Conservation (phyloP, 805 yeast species). For the Hanseniaspora singularis region DNA sequence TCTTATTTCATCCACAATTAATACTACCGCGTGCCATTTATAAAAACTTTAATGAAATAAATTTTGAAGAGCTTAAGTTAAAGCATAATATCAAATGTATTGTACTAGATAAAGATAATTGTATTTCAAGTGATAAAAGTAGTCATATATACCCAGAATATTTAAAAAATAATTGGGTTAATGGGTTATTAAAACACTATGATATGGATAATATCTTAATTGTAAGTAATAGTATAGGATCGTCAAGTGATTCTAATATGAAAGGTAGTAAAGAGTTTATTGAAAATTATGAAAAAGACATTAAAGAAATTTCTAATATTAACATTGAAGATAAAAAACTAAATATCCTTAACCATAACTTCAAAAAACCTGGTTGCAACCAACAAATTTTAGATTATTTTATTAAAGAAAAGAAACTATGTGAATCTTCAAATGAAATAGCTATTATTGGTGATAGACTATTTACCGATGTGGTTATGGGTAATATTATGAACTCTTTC, state of each 20-base stretch:
- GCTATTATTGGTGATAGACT: constrained; percentile 85
- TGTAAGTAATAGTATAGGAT: constrained; percentile 90
- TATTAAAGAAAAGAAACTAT: constrained; percentile 34
- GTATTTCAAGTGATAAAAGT: constrained; percentile 77
- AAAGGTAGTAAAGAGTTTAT: not conserved
- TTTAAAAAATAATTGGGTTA: constrained; percentile 37
- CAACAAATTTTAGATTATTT: constrained; percentile 56
- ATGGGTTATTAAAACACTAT: constrained; percentile 31
- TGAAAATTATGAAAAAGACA: constrained; percentile 39
- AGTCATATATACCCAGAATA: constrained; percentile 73
- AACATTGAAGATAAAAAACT: constrained; percentile 40
- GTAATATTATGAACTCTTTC: constrained; percentile 80
- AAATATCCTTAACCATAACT: constrained; percentile 53
- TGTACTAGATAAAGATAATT: constrained; percentile 88
- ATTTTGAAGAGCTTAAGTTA: constrained; percentile 22
- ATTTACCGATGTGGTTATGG: constrained; percentile 86
- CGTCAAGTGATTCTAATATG: constrained; percentile 54
- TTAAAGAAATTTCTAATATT: not conserved
- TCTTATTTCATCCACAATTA: constrained; percentile 51
- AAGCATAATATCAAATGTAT: constrained; percentile 49
- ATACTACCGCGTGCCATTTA: constrained; percentile 54
- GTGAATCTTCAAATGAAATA: constrained; percentile 42
- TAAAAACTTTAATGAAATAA: constrained; percentile 46
- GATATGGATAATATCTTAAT: constrained; percentile 52
- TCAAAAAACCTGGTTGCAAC: constrained; percentile 75